phyloP scores from a whole-genome alignment of 345 rosid genomes.

The Citrus glauca region DNA sequence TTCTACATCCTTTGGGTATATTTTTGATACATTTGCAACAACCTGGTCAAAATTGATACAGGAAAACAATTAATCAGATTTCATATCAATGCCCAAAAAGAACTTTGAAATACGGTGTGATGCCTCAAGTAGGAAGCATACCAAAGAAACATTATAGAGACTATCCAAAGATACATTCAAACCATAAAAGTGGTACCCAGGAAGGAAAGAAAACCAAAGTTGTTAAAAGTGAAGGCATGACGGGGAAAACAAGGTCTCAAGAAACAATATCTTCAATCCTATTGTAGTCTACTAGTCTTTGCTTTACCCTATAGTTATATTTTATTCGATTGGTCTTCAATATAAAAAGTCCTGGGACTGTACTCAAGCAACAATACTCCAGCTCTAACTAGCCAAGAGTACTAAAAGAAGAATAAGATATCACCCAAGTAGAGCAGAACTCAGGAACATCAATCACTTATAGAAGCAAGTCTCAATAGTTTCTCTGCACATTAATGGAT shows the following conservation, averaged over 20 bases:
- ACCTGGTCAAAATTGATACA: slow-evolving; percentile 34
- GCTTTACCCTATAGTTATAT: not conserved
- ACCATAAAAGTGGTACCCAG: too few relatives aligned
- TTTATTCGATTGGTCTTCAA: not conserved
- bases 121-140: not conserved
- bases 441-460: not conserved
- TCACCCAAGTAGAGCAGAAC: not conserved
- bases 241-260: not conserved
- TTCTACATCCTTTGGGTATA: slow-evolving; percentile 61
- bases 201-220: not conserved
- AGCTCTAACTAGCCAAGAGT: slow-evolving; percentile 1
- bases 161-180: not conserved
- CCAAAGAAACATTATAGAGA: not conserved
- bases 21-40: slow-evolving; percentile 42
- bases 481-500: not conserved
- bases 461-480: not conserved
- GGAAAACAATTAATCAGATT: not conserved
- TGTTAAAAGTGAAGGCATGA: not conserved
- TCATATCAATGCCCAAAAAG: not conserved
- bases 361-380: not conserved
- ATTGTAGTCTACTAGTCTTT: not conserved
- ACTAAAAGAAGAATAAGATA: not conserved
- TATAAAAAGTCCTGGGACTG: not conserved
- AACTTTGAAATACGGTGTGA: not conserved
- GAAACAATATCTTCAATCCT: not conserved